Base-by-base conservation (phyloP, 371 early-diverging fungal species). In the Gilbertella persicaria region DNA sequence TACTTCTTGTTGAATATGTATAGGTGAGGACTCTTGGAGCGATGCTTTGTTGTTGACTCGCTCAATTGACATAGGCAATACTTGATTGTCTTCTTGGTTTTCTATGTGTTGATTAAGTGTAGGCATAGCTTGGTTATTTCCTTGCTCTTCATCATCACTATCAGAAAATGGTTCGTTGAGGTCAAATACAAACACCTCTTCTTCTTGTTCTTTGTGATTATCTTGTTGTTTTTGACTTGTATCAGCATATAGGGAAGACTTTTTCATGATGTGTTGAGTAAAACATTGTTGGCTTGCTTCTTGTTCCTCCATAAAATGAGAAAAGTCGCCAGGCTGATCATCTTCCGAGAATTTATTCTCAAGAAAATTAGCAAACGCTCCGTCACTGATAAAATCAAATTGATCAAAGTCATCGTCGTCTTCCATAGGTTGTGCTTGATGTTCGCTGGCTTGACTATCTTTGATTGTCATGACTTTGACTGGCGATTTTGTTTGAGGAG, bases 331-430 rank as follows among this genome's bases (percentile, higher is more conserved):
- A 16, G 12, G 21, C 19, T 26, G 45, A 20, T 39, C 50, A 8
- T 51, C 53, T 45, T 53, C 45, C 10, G 14, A 23, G 10, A 49
- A 19, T 14, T 50, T 50, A 21, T 58, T 58, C 30, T 58, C 58
- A 10, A 58, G 20, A 20, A 58, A 45, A n/a, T 38, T 50, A 28
- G 39, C 40, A 29, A 58, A 20, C 30, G 30, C 7, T 4, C 37
- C 45, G 5, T 58, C 58, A 40, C 37, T 42, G 9, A 47, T 30
- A 42, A 42, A 51, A 42, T 51, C 42, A 42, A 49, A 49, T 38
- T 23, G 28, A 38, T 43, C 45, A 14, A 57, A 20, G 2, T 45
- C 50, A 25, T 39, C 38, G 9, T 43, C 30, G 17, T 41, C 50
- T 4, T 53, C 36, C 13, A 12, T 9, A 2, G 33, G 33, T 33